Conservation (phyloP, 768 basidiomycete species). For the Auriscalpium orientale region DNA sequence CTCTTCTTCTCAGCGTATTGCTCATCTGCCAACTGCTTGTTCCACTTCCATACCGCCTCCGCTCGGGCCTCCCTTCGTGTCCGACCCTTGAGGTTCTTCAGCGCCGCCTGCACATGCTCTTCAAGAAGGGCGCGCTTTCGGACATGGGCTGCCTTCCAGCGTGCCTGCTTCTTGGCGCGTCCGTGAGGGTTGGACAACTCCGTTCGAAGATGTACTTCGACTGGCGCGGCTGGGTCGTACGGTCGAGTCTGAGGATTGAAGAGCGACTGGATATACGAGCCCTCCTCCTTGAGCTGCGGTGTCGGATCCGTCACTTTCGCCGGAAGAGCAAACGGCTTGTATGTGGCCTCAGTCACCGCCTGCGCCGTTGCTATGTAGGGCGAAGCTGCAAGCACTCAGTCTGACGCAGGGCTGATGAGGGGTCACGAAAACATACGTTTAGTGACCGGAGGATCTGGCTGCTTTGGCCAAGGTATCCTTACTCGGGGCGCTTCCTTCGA, state of each 20-base stretch:
- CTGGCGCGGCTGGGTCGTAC: constrained; percentile 45
- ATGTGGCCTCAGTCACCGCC: constrained; percentile 61
- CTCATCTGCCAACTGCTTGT: constrained; percentile 49
- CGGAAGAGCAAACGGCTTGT: constrained; percentile 51
- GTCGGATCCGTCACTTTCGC: constrained; percentile 18
- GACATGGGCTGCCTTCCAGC: constrained; percentile 57
- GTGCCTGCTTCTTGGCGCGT: constrained; percentile 71
- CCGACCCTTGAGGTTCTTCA: constrained; percentile 52
- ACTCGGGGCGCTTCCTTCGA: constrained; percentile 22
- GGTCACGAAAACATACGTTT: constrained; percentile 32
- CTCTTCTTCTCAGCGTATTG: constrained; percentile 54
- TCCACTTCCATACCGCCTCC: constrained; percentile 72
- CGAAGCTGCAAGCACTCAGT: constrained; percentile 31
- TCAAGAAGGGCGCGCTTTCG: constrained; percentile 43
- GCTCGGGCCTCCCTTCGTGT: constrained; percentile 55
- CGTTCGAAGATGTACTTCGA: constrained; percentile 56
- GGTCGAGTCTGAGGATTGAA: constrained; percentile 32
- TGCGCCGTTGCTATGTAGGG: constrained; percentile 60
- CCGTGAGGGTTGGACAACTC: constrained; percentile 81
- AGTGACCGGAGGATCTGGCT: constrained; percentile 32
- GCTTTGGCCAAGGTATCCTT: constrained; percentile 66
- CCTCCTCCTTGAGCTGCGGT: constrained; percentile 38
- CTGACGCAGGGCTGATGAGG: neutral
- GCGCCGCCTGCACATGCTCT: constrained; percentile 38
- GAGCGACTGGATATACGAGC: constrained; percentile 48